These are phyloP conservation scores for Penicillium daleae DNA, from an alignment of 495 filamentous ascomycete genomes.

Conservation along the genomic window DNA sequence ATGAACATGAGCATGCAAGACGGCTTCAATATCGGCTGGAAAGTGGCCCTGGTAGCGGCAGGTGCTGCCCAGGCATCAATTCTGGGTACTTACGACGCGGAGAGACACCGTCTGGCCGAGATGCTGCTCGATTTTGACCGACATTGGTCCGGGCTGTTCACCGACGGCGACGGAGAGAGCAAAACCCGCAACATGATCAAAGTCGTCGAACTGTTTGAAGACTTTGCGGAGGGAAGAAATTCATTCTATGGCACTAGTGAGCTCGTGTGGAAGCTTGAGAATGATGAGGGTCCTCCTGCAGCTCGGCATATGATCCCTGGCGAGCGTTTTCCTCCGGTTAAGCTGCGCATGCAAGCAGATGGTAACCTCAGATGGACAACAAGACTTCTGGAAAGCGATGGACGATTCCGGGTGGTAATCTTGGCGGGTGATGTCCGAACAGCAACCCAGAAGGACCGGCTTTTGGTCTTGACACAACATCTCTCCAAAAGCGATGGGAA, in stretches of 20 bases:
- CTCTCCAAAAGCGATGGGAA: constrained; percentile 33
- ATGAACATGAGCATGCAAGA: constrained; percentile 88
- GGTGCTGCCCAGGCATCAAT: constrained; percentile 59
- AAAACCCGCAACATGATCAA: constrained; percentile 33
- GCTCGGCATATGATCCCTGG: constrained; percentile 49
- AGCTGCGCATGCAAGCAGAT: constrained; percentile 59
- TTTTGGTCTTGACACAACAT: constrained; percentile 48
- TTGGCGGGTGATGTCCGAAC: constrained; percentile 62
- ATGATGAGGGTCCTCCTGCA: constrained; percentile 19
- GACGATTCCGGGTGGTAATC: constrained; percentile 62
- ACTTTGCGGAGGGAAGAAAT: constrained; percentile 44
- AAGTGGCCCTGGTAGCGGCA: constrained; percentile 67
- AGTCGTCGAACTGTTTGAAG: constrained; percentile 28
- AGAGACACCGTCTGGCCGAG: constrained; percentile 71
- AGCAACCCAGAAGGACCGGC: constrained; percentile 42
- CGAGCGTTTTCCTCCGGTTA: constrained; percentile 54
- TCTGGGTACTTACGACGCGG: constrained; percentile 71
- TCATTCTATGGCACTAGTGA: constrained; percentile 39
- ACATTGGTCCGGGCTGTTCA: constrained; percentile 30
- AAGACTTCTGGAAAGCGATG: constrained; percentile 49
- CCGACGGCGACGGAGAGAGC: constrained; percentile 10
- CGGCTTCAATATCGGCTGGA: constrained; percentile 80
- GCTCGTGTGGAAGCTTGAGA: constrained; percentile 32
- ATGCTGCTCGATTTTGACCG: constrained; percentile 72
- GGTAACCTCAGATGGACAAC: constrained; percentile 55